These are phyloP conservation scores for Talaromyces funiculosus DNA, from an alignment of 2,329 filamentous ascomycete species.

Conservation along the genomic window DNA sequence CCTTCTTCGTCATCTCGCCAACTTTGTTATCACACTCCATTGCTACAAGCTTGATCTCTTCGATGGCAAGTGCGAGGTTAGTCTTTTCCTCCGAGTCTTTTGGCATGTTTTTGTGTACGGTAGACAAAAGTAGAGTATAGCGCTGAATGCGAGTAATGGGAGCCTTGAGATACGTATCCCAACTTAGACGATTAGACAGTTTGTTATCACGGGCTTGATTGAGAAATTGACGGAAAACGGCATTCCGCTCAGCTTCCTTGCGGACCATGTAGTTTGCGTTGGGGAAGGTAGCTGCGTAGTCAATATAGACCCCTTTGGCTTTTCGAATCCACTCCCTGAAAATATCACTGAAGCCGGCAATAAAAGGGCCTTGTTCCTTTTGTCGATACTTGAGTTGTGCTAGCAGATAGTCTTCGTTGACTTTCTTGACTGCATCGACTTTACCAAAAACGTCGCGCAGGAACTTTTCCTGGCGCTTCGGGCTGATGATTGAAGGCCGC, in stretches of 20 bases:
- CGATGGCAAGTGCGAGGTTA: constrained; percentile 76
- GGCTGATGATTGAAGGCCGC: constrained; percentile 74
- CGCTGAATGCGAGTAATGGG: constrained; percentile 90
- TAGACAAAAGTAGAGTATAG: constrained; percentile 76
- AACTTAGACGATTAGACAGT: constrained; percentile 74
- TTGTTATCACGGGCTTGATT: constrained; percentile 74
- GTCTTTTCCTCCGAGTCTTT: constrained; percentile 84
- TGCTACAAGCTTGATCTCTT: constrained; percentile 86
- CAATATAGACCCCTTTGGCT: constrained; percentile 79
- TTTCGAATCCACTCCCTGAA: constrained; percentile 98
- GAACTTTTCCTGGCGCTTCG: constrained; percentile 73
- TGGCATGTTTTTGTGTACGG: constrained; percentile 75
- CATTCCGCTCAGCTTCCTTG: constrained; percentile 76
- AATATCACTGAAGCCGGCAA: constrained; percentile 89
- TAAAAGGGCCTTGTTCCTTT: constrained; percentile 92
- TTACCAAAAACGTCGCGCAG: constrained; percentile 83
- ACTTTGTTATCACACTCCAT: constrained; percentile 88
- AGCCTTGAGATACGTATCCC: constrained; percentile 90
- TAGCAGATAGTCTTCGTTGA: constrained; percentile 87
- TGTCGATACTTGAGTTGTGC: constrained; percentile 95
- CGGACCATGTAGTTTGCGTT: constrained; percentile 76
- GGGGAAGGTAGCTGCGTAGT: constrained; percentile 85
- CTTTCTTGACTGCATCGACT: constrained; percentile 77
- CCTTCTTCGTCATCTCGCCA: constrained; percentile 85
- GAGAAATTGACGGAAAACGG: constrained; percentile 79